Base-by-base conservation (phyloP, 2,329 filamentous ascomycete species). In the Xylariaceae sp. region DNA sequence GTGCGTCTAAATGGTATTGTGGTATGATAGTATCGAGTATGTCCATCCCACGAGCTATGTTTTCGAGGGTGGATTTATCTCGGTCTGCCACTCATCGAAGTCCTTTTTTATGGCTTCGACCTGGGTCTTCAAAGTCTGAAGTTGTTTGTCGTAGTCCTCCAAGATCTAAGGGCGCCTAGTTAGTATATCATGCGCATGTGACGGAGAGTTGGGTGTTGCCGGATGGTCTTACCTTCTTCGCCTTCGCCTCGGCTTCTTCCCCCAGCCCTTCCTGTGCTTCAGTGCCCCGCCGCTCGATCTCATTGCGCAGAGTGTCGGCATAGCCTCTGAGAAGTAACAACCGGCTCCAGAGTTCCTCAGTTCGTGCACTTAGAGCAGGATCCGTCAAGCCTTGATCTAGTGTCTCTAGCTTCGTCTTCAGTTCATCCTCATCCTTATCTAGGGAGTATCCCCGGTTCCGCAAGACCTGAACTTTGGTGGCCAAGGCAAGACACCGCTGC, bases 331-430 rank as follows among this genome's bases (percentile, higher is more conserved):
- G 78, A 33, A 88, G 84, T 45, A 92, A 88, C 76, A 95, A 84
- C 41, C 91, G 80, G 63, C 90, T 92, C 91, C 91, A 95, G 40
- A 95, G 86, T 77, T 95, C 91, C 74, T 95, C 91, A 70, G 91
- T 88, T 64, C 90, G 80, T 2, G 90, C 90, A 33, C 84, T 84
- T 53, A 94, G 81, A 6, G 87, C 87, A 6, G 91, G 91, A 68
- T 95, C 91, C 62, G 87, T 86, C 24, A 92, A 84, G 47, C 81
- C 79, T 68, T 85, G 84, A 71, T 93, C 89, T 56, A 95, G 77
- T 21, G 78, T 80, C 67, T 87, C 78, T 56, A 96, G 78, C 71
- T 90, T 89, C 65, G 86, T 85, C 73, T 88, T 87, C 41, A 96
- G 73, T 63, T 90, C 87, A 67, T 96, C 91, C 73, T 96, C 91